Conservation (phyloP, 306 rosid species). For the Lithocarpus polystachyus region DNA sequence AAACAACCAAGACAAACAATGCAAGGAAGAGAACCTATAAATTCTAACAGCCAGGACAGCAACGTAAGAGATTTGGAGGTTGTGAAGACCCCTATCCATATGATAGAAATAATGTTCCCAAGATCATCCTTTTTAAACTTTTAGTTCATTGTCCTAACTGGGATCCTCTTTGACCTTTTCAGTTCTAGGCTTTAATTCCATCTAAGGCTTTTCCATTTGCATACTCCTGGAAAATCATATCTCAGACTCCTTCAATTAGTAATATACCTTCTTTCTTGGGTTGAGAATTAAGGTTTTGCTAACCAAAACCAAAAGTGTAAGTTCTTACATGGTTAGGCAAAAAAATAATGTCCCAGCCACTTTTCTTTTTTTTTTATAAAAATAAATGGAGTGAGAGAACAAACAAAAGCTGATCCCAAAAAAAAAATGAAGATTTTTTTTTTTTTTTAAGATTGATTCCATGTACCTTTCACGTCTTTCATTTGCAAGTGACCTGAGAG, state of each 20-base stretch:
- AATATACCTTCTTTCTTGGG: background rate
- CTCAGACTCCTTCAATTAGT: too few relatives aligned
- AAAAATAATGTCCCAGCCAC: background rate
- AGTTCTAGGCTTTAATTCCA: too few relatives aligned
- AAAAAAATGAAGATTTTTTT: background rate
- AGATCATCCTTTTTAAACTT: too few relatives aligned
- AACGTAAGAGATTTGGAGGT: too few relatives aligned
- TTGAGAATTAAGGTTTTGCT: background rate
- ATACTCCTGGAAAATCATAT: too few relatives aligned
- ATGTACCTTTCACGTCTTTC: conserved; percentile 87
- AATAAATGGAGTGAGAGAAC: background rate
- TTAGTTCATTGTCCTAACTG: too few relatives aligned
- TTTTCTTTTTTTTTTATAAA: background rate
- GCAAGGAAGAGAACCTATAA: background rate
- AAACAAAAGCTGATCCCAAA: background rate
- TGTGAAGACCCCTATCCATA: too few relatives aligned
- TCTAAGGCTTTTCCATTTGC: too few relatives aligned
- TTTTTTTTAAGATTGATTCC: conserved; percentile 8
- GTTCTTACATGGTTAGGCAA: background rate
- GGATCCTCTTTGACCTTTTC: too few relatives aligned
- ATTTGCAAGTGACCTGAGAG: conserved; percentile 84
- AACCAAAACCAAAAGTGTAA: background rate
- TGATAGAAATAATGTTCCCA: too few relatives aligned
- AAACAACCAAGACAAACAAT: background rate
- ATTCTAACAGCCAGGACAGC: background rate